Base-by-base conservation (phyloP, 2,329 filamentous ascomycete genomes). In the Diaporthe ilicicola region DNA sequence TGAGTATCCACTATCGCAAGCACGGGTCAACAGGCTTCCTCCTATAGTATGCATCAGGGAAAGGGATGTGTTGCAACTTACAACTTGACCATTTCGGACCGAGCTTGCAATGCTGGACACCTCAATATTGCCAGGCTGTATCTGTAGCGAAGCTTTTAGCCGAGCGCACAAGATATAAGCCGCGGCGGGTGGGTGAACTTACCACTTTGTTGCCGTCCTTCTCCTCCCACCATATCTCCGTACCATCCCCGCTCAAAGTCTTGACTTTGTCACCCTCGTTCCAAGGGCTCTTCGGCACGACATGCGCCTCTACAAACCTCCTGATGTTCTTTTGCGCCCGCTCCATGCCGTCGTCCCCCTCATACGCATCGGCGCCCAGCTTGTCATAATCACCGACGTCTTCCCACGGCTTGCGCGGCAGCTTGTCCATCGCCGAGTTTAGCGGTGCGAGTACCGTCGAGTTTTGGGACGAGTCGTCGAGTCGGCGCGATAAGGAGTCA, bases 361-460 rank as follows among this genome's bases (percentile, higher is more conserved):
- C 89, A 78, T 97, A 98, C 1, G 92, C 94, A 39, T 90, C 82
- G 1, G 87, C 85, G 0, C 94, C 94, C 4, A 92, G 82, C 1
- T 81, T 81, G 4, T 85, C 83, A 79, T 96, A 95, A 74, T 97
- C 94, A 66, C 87, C 82, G 0, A 92, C 89, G 73, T 95, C 85
- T 76, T 93, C 93, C 94, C 94, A 97, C 0, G 95, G 95, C 80
- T 98, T 98, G 66, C 92, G 87, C 0, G 94, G 93, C 29, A 98
- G 84, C 0, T 82, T 84, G 74, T 93, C 92, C 77, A 99, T 90
- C 3, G 91, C 94, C 22, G 88, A 90, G 84, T 99, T 98, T 67
- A 93, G 84, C 0, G 96, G 96, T 6, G 95, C 95, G 3, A 98
- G 89, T 29, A 98, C 90, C 2, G 94, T 98, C 19, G 93, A 93